Evolutionary conservation across 352 stramenopile species (phyloP), one percentile per base, ranked within the genome.

Genomic region (Globisporangium polare): DNA sequence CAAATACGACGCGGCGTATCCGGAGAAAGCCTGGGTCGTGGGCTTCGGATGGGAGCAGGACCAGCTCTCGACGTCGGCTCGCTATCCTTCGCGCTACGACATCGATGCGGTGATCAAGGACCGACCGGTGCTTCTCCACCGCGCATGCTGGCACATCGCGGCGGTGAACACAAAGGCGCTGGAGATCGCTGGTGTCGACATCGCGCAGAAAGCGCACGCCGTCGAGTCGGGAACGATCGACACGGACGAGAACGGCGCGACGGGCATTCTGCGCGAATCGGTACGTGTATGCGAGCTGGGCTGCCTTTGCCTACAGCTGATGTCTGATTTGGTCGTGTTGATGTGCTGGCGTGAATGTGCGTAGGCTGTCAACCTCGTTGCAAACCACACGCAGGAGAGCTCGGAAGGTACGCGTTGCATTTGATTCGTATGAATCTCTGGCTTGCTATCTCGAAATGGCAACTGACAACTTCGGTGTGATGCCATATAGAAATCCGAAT

Each of bases 111-210:
- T 93, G 54, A 71, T 94, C 18, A 67, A 62, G 5, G 71, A 75
- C 50, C 82, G 82, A 0, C 87, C 88, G 0, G 80, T 96, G 35
- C 63, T 96, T 46, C 72, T 97, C 17, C 91, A 95, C 65, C 86
- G 90, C n/a, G 81, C 75, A 2, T 97, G 90, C 54, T 97, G 86
- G 86, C 90, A 97, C 60, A 94, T 96, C 62, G 80, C 80, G 31
- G 86, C 88, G 1, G 88, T 84, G 39, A 97, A 95, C 60, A 92
- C 86, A 13, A 89, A 86, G 58, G 90, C 90, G 29, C 69, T 96
- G 7, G 82, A 94, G 50, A 69, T 89, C 39, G 78, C 78, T 6
- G 78, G 75, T 15, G 63, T 93, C 18, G 67, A 90, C 35, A 47
- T 80, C 43, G 39, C 60, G 20, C 60, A 71, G 17, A 76, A 51